phyloP scores from a whole-genome alignment of 306 rosid genomes.

The Pyrus bretschneideri region DNA sequence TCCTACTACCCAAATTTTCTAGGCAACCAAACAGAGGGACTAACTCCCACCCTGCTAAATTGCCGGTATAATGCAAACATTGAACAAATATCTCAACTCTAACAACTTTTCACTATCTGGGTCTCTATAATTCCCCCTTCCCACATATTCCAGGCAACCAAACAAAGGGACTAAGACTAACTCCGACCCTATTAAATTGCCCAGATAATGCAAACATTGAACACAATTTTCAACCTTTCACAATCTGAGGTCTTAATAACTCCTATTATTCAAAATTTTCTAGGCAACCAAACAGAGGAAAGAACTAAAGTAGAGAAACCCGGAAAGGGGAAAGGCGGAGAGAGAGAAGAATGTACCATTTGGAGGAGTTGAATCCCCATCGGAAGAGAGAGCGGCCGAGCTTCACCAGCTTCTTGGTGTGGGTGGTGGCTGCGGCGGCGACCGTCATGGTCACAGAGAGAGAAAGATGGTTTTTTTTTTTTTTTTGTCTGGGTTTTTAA shows the following conservation, averaged over 20 bases:
- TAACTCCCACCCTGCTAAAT: background rate
- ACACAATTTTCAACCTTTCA: background rate
- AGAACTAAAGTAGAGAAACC: background rate
- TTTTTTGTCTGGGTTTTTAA: background rate
- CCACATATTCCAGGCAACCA: background rate
- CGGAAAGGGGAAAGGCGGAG: background rate
- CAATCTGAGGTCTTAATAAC: background rate
- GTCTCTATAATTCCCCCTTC: background rate
- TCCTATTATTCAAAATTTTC: background rate
- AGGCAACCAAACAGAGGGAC: background rate
- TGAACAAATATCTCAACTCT: background rate
- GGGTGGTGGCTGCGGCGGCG: slow-evolving; percentile 42
- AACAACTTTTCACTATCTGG: background rate
- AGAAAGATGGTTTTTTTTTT: background rate
- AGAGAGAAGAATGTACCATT: slow-evolving; percentile 49
- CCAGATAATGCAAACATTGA: background rate
- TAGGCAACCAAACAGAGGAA: background rate
- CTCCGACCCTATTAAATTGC: background rate
- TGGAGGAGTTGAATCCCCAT: slow-evolving; percentile 73
- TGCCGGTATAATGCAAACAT: background rate
- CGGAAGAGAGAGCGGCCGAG: slow-evolving; percentile 57
- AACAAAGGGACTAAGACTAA: background rate
- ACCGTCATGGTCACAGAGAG: slow-evolving; percentile 45
- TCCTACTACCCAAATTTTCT: background rate
- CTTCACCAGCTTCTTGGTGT: slow-evolving; percentile 57